Percentiles rank a stretch among this genome's conserved stretches.
phyloP scores from a whole-genome alignment of 2,329 filamentous ascomycete genomes.

The Scytalidium lignicola region DNA sequence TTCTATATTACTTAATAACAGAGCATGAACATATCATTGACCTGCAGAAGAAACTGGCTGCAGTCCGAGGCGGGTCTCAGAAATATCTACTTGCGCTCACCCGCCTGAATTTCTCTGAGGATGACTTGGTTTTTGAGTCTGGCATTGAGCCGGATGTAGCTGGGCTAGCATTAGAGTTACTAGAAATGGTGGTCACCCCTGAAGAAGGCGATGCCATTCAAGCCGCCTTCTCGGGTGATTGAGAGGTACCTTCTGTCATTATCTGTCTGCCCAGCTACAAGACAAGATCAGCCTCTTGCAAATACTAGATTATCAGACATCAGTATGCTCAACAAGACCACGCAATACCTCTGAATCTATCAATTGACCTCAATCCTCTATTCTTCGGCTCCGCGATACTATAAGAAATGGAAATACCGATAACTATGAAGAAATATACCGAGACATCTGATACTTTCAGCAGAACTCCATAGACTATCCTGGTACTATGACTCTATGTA shows the following conservation, averaged over 20 bases:
- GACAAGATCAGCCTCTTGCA: too few species aligned
- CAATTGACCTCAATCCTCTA: too few species aligned
- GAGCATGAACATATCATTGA: constrained; percentile 59
- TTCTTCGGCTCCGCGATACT: too few species aligned
- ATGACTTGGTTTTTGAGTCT: constrained; percentile 70
- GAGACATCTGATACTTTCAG: too few species aligned
- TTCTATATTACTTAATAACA: constrained; percentile 55
- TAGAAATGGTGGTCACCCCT: constrained; percentile 76
- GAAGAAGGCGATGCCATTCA: constrained; percentile 62
- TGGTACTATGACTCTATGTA: too few species aligned
- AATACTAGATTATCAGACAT: too few species aligned
- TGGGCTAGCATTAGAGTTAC: constrained; percentile 73
- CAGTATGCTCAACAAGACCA: too few species aligned
- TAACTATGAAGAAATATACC: too few species aligned
- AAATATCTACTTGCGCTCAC: constrained; percentile 79
- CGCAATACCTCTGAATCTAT: too few species aligned
- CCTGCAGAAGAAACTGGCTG: constrained; percentile 65
- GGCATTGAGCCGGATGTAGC: constrained; percentile 73
- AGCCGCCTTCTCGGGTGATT: constrained; percentile 19
- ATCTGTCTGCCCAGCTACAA: too few species aligned
- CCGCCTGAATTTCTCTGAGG: constrained; percentile 75
- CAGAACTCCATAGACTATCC: too few species aligned
- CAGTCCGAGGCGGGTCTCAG: constrained; percentile 67
- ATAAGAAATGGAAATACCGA: too few species aligned
- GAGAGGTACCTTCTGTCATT: neutral